Evolutionary conservation across 2,329 filamentous ascomycete genomes (phyloP), one percentile per base, ranked within the genome.

Genomic region (Paracoccidioides brasiliensis): DNA sequence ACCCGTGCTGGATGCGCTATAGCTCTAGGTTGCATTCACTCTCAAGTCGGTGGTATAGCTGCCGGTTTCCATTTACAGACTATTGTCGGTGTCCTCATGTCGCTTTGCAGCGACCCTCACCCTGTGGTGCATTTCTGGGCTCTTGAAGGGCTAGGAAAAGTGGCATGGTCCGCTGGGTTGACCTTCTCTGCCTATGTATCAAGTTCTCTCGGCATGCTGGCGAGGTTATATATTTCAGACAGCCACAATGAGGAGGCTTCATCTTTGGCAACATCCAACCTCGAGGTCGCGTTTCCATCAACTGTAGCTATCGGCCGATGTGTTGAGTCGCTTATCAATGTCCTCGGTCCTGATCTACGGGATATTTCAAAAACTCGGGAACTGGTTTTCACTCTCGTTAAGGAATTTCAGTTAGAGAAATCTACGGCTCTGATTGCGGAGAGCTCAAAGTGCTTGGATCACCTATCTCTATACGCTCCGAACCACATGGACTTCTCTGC

Each of bases 51-150:
- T 56, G 91, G 93, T 56, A 97, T 98, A 90, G 93, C 93, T 54
- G 93, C 93, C 55, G 90, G 90, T 3, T 90, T 93, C 64, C 93
- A 98, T 68, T 78, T 98, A 52, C 97, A 97, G 74, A 96, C 90
- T 1, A 96, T 98, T 52, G 80, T 96, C n/a, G 87, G 91, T 15
- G 94, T 98, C 42, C 75, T 98, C n/a, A 95, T 97, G 86, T 97
- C 93, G 6, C 78, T 98, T 8, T 91, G 90, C 69, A 95, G 90
- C 63, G 93, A 98, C 66, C 88, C 91, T 22, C 93, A 98, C 67
- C 90, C 93, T 0, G 84, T 88, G 0, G 93, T 98, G 7, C 93
- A 98, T 70, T 95, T 91, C 67, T 97, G 90, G 90, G 91, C 94
- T 2, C 76, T 98, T 46, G 90, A 96, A 67, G 91, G 89, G 8